Percentiles rank a stretch among this genome's conserved stretches.
Evolutionary conservation across 257 asterid genomes (phyloP).

Genomic region (Cynanchum wilfordii): DNA sequence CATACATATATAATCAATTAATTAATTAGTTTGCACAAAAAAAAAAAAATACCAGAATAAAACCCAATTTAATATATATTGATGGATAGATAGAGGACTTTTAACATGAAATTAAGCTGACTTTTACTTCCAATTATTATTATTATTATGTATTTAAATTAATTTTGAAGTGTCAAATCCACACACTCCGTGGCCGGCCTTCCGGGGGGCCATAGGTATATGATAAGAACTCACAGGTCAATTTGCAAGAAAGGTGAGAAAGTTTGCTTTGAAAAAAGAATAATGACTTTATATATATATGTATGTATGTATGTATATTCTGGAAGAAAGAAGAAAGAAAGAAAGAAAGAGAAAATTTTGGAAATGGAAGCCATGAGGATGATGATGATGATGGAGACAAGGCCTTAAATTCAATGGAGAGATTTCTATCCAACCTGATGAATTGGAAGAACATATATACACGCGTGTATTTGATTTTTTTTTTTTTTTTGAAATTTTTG

Average conservation of each 20-base stretch:
- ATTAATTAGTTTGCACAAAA: not conserved
- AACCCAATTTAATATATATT: too few species aligned
- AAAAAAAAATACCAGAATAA: too few species aligned
- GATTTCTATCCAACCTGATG: not conserved
- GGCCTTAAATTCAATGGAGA: not conserved
- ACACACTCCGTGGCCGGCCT: not conserved
- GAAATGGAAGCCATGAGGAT: not conserved
- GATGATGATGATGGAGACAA: conserved; percentile 10
- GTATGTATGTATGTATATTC: not conserved
- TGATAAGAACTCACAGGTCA: conserved; percentile 3
- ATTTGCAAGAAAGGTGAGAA: not conserved
- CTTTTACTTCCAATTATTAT: conserved; percentile 27
- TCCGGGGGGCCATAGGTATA: not conserved
- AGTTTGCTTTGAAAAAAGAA: not conserved
- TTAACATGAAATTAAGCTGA: not conserved
- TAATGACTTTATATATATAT: not conserved
- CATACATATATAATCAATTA: not conserved
- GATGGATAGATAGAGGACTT: too few species aligned
- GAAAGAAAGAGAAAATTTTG: not conserved
- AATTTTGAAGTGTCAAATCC: conserved; percentile 19
- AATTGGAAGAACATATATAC: conserved; percentile 20
- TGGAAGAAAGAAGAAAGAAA: too few species aligned
- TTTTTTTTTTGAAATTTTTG: conserved; percentile 10
- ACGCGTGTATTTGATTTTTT: conserved; percentile 5
- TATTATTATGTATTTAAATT: conserved; percentile 8